Base-by-base conservation (phyloP, 331 rosid genomes). In the Acacia pycnantha region DNA sequence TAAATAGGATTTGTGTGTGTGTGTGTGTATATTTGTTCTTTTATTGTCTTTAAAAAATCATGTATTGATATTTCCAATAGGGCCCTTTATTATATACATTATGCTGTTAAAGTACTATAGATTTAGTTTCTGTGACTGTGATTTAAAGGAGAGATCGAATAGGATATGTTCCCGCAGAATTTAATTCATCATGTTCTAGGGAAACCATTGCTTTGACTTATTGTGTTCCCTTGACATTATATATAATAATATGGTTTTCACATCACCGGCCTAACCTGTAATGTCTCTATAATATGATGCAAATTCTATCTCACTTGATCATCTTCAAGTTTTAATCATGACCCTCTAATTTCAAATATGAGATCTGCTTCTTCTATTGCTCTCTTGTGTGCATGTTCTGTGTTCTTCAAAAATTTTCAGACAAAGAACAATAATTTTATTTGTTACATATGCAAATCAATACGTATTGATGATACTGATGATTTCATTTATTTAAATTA, bases 171-270 rank as follows among this genome's bases (percentile, higher is more conserved):
- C 59, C 33, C 41, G 48, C 40, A 33, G 70, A 54, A 37, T 37
- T 35, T 40, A 37, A 40, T 26, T 22, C 18, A 40, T 8, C 54
- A 13, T 40, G 48, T 68, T 76, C 64, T 22, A 5, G 33, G 62
- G 82, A 61, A 37, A 64, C 8, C 70, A 22, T 31, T 65, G 27
- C 70, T 77, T 73, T 71, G 50, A 37, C 61, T 81, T 44, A 13
- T 50, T 14, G 5, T 41, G 21, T 62, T 62, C 8, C 9, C 11
- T 70, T 69, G 19, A 41, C 22, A 24, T 43, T 11, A n/a, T 11
- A 22, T 6, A 12, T 21, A 12, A 12, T 41, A 69, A 8, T 64
- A 5, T 65, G 44, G 27, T 67, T 67, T 67, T 65, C 54, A n/a
- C 21, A 68, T 40, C 48, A 69, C 27, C 21, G 11, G 8, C 46